These are phyloP conservation scores for Lantana camara DNA, from an alignment of 257 asterid species.

Conservation along the genomic window DNA sequence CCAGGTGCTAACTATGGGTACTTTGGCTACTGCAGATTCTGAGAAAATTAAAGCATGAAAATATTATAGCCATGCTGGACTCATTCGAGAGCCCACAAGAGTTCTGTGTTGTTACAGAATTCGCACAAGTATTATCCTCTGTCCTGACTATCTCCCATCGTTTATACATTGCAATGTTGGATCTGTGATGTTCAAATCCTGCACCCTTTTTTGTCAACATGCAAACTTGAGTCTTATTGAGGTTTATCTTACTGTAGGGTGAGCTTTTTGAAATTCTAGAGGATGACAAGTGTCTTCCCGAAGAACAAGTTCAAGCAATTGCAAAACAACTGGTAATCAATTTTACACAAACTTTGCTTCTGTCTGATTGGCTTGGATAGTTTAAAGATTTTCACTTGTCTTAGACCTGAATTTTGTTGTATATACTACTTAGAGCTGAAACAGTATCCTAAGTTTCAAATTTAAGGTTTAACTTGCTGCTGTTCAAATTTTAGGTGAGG, in stretches of 20 bases:
- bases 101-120: slow-evolving; percentile 97
- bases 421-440: slow-evolving; percentile 6
- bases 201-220: background rate
- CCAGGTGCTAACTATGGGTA: slow-evolving; percentile 23
- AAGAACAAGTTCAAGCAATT: slow-evolving; percentile 98
- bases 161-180: background rate
- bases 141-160: slow-evolving; percentile 15
- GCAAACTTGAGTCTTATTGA: slow-evolving; percentile 25
- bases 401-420: slow-evolving; percentile 9
- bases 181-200: slow-evolving; percentile 18
- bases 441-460: slow-evolving; percentile 6
- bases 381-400: background rate
- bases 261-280: slow-evolving; percentile 97
- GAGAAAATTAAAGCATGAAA: slow-evolving; percentile 92
- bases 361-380: slow-evolving; percentile 9
- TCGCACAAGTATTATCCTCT: slow-evolving; percentile 67
- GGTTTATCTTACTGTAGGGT: slow-evolving; percentile 57
- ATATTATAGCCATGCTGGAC: slow-evolving; percentile 93
- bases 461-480: slow-evolving; percentile 14
- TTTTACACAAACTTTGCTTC: slow-evolving; percentile 16
- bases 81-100: slow-evolving; percentile 96
- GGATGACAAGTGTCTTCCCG: slow-evolving; percentile 98
- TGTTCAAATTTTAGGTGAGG: slow-evolving; percentile 60
- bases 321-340: slow-evolving; percentile 88
- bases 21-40: slow-evolving; percentile 62